A percentile compares a stretch with the other conserved stretches of the same genome.
phyloP scores from a whole-genome alignment of 2,329 filamentous ascomycete genomes.

The Nemania abortiva region DNA sequence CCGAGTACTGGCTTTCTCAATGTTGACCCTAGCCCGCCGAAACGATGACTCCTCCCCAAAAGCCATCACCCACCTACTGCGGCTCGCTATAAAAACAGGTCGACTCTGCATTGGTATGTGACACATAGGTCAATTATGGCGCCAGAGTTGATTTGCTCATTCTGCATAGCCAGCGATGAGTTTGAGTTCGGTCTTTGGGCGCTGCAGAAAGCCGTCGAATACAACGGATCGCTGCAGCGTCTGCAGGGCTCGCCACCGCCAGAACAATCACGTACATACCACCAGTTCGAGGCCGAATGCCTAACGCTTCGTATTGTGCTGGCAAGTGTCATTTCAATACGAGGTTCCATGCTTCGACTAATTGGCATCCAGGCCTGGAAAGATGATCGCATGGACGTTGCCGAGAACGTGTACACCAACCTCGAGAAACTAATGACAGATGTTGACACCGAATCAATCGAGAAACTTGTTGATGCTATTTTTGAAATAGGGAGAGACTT shows the following conservation, averaged over 20 bases:
- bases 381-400: slow-evolving; percentile 77
- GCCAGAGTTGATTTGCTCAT: slow-evolving; percentile 37
- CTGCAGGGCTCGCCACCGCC: slow-evolving; percentile 44
- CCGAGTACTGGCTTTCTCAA: slow-evolving; percentile 72
- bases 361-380: slow-evolving; percentile 73
- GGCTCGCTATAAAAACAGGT: slow-evolving; percentile 74
- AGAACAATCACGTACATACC: slow-evolving; percentile 50
- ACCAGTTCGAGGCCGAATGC: slow-evolving; percentile 69
- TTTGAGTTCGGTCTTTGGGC: slow-evolving; percentile 69
- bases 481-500: slow-evolving; percentile 78
- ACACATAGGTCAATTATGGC: slow-evolving; percentile 42
- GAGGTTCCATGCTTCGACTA: slow-evolving; percentile 29
- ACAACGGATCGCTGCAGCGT: slow-evolving; percentile 58
- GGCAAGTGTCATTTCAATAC: slow-evolving; percentile 59
- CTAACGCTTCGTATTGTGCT: slow-evolving; percentile 73
- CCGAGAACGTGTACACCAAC: slow-evolving; percentile 81
- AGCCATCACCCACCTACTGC: slow-evolving; percentile 66
- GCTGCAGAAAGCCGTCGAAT: slow-evolving; percentile 73
- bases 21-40: slow-evolving; percentile 71
- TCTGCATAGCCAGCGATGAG: slow-evolving; percentile 61
- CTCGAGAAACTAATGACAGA: slow-evolving; percentile 56
- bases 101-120: slow-evolving; percentile 71
- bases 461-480: slow-evolving; percentile 74
- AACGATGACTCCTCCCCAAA: slow-evolving; percentile 45
- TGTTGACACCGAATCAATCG: slow-evolving; percentile 64